Base-by-base conservation (phyloP, 805 yeast genomes). In the Barnettozyma sp. region DNA sequence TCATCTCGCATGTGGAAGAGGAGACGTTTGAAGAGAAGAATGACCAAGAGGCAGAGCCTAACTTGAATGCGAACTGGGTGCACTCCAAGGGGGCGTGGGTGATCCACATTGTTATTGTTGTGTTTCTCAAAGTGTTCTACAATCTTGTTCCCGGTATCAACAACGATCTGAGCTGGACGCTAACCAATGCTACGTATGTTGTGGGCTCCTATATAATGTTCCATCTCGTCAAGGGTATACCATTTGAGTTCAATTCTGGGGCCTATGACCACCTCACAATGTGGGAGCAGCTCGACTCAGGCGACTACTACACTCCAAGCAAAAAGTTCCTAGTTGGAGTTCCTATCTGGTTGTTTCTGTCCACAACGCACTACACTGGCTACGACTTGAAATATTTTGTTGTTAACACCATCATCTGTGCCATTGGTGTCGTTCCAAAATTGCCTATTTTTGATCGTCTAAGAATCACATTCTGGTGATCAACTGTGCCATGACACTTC, bases 231-330 rank as follows among this genome's bases (percentile, higher is more conserved):
- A 92, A 90, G 53, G 98, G 98, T 25, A 87, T 95, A 2, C 98
- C 98, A 1, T 92, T 90, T 56, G 98, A 92, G 50, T 88, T 90
- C 65, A 92, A 88, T 55, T 80, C 83, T 26, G 98, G 98, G 28
- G 97, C 97, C 0, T 92, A 82, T 60, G 98, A 90, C 56, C 80
- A 85, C 53, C 69, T 90, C 47, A 92, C 96, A 16, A 86, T 90
- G 97, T 90, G 98, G 98, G 98, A 90, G 61, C 98, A 90, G 61
- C 80, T 67, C 25, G 94, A 84, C 58, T 78, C 88, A 52, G 98
- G 97, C 40, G 97, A 87, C 55, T 94, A 87, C 59, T 90, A 88
- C 58, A 92, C 98, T 0, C 98, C 98, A 10, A 79, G 95, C 25
- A 88, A 92, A 67, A 90, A 90, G 61, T 90, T 87, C 55, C 66